Evolutionary conservation across 306 rosid species (phyloP), one percentile per base, ranked within the genome.

Genomic region (Sicyos edulis): DNA sequence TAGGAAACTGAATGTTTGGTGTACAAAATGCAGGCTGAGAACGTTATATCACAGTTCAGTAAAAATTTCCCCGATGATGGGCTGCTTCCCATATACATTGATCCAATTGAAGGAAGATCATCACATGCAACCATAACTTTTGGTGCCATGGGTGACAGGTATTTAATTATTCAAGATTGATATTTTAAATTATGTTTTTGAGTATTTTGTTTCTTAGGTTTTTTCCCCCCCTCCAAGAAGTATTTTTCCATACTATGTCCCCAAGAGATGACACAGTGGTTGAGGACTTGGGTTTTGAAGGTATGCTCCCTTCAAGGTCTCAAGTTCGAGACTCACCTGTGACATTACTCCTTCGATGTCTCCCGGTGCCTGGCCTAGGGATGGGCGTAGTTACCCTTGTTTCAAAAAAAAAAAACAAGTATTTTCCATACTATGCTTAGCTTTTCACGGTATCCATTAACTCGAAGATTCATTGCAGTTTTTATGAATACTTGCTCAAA

Each of bases 131-230:
- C 92, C 54, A 78, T 87, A 72, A 91, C 99, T 67, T 95, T 95
- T 74, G 99, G 97, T 44, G 99, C 99, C 74, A 95, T 95, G 97
- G 99, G 99, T 65, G 99, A 95, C 79, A 95, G 99, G 99, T 95
- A 86, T 63, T 70, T 47, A 51, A 70, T 26, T 57, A 61, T 58
- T 19, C 24, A 57, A 22, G 61, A 47, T 34, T 24, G 8, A 61
- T 71, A 57, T 22, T 49, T 66, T 21, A 13, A 47, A 68, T 49
- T 7, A 20, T 44, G 32, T 20, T 66, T 45, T 42, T 66, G 37
- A 19, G 71, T 17, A 45, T 42, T 66, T 45, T 66, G 13, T 47
- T 67, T 22, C 21, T 21, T 47, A 22, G 14, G 42, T 4, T 21
- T 47, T 44, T 9, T 6, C 47, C 47, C 11, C 47, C 11, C 4